Conservation (phyloP, 2,329 filamentous ascomycete species). For the Cytospora piceae region DNA sequence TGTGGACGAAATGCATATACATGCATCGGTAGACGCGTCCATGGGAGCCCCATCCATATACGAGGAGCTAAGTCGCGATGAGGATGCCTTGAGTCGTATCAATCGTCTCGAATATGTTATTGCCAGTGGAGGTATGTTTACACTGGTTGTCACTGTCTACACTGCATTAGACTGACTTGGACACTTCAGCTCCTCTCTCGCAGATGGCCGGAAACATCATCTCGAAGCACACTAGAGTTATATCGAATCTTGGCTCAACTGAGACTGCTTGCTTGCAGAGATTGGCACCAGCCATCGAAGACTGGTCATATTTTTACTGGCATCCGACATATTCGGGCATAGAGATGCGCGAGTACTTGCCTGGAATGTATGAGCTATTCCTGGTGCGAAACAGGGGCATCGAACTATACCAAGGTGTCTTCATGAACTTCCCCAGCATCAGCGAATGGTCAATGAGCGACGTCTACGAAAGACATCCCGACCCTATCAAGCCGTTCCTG, state of each 20-base stretch:
- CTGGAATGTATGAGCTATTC: background rate
- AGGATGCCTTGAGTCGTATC: background rate
- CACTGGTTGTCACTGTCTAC: background rate
- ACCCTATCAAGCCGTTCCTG: background rate
- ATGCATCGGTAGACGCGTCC: background rate
- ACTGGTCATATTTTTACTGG: slow-evolving; percentile 1
- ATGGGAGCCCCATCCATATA: background rate
- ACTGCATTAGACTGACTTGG: background rate
- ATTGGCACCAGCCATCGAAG: background rate
- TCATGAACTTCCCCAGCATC: background rate
- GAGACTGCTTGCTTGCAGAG: slow-evolving; percentile 4
- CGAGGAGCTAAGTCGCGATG: slow-evolving; percentile 2
- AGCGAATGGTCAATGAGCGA: slow-evolving; percentile 6
- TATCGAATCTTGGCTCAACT: background rate
- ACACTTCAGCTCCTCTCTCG: background rate
- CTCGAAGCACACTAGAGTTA: background rate
- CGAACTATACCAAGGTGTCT: background rate
- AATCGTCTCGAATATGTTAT: slow-evolving; percentile 1
- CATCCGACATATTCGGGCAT: slow-evolving; percentile 1
- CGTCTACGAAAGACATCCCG: slow-evolving; percentile 1
- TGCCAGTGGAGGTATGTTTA: slow-evolving; percentile 2
- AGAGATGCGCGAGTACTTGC: slow-evolving; percentile 1
- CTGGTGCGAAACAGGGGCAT: background rate
- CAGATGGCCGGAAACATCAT: slow-evolving; percentile 1
- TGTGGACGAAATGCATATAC: background rate